Percentiles rank a stretch among this genome's conserved stretches.
Conservation (phyloP, 805 yeast genomes). For the Brettanomyces bruxellensis region DNA sequence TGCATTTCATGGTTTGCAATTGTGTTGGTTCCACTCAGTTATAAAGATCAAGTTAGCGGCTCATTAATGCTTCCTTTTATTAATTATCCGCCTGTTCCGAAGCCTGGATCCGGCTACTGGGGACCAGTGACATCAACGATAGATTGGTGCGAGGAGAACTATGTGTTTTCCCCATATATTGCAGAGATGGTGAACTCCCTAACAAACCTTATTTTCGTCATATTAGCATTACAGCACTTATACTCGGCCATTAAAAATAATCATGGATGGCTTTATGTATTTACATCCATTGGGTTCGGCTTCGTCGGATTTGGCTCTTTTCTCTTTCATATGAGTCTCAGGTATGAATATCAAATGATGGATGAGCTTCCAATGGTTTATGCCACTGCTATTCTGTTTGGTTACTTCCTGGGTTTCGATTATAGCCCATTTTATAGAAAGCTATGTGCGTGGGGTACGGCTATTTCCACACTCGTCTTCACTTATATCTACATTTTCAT, state of each 20-base stretch:
- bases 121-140: conserved; percentile 87
- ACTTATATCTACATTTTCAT: conserved; percentile 59
- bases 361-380: conserved; percentile 98
- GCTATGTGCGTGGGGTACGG: conserved; percentile 21
- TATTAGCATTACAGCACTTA: conserved; percentile 28
- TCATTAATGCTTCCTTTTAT: conserved; percentile 1
- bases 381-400: conserved; percentile 89
- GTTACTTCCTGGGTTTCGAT: conserved; percentile 25
- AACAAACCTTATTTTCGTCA: conserved; percentile 46
- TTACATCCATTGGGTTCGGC: conserved; percentile 71
- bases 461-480: conserved; percentile 31
- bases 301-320: conserved; percentile 91
- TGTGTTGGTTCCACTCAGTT: too few species aligned
- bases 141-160: conserved; percentile 98
- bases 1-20: too few species aligned
- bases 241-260: conserved; percentile 48
- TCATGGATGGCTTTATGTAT: conserved; percentile 61
- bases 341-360: conserved; percentile 80
- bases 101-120: conserved; percentile 36
- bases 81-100: conserved; percentile 1
- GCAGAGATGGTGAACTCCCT: conserved; percentile 87
- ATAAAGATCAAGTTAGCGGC: not conserved
- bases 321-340: conserved; percentile 93
- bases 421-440: conserved; percentile 11
- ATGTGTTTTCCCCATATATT: conserved; percentile 73